Evolutionary conservation across 2,329 filamentous ascomycete species (phyloP).

Genomic region (Herpotrichia juniperi): DNA sequence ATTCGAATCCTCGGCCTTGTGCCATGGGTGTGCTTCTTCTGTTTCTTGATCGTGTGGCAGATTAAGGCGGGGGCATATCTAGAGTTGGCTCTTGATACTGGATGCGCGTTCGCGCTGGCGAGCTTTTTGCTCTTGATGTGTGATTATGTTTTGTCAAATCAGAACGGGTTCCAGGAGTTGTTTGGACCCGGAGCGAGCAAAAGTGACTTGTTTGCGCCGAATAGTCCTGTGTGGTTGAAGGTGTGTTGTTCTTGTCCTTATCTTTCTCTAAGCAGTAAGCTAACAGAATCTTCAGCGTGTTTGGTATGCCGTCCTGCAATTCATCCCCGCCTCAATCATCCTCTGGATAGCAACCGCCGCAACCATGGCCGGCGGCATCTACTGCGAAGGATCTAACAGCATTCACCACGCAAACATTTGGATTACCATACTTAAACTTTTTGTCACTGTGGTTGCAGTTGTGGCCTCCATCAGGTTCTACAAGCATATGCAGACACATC

Average conservation of each 20-base stretch:
- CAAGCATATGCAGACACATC: conserved; percentile 21
- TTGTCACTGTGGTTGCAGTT: conserved; percentile 27
- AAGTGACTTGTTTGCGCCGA: conserved; percentile 13
- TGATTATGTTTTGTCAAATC: conserved; percentile 33
- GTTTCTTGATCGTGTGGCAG: conserved; percentile 27
- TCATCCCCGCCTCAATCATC: conserved; percentile 33
- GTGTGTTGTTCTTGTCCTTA: conserved; percentile 12
- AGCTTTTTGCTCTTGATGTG: conserved; percentile 39
- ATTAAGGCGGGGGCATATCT: conserved; percentile 26
- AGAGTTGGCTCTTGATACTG: conserved; percentile 28
- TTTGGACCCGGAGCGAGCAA: conserved; percentile 27
- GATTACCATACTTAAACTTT: conserved; percentile 28
- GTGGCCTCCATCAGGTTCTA: conserved; percentile 32
- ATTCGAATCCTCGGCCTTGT: conserved; percentile 33
- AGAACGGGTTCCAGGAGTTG: conserved; percentile 33
- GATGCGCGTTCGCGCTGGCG: conserved; percentile 35
- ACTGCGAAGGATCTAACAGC: conserved; percentile 37
- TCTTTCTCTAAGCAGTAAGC: not conserved
- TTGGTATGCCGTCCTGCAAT: conserved; percentile 41
- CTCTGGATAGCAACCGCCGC: conserved; percentile 34
- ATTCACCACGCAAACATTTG: conserved; percentile 38
- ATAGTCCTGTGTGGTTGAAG: conserved; percentile 33
- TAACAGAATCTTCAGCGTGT: conserved; percentile 21
- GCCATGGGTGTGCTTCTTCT: conserved; percentile 34
- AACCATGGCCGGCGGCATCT: conserved; percentile 29